Percentiles rank a stretch among this genome's conserved stretches.
These are phyloP conservation scores for Cordyceps sp. DNA, from an alignment of 2,329 filamentous ascomycete species.

Conservation along the genomic window DNA sequence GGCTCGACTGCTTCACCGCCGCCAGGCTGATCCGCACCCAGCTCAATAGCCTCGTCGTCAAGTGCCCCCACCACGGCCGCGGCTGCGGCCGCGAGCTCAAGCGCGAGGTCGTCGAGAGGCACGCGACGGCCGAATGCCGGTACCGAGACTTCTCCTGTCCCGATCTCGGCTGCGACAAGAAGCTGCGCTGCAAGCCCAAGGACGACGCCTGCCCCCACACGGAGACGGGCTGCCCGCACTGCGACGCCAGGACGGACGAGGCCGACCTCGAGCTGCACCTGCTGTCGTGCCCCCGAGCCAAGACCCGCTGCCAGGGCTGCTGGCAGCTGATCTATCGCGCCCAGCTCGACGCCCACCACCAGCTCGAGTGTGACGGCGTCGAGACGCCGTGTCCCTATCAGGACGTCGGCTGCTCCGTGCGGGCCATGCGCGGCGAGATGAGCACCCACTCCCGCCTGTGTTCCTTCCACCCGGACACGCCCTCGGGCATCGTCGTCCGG, in stretches of 20 bases:
- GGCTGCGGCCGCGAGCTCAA: constrained; percentile 34
- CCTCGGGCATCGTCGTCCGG: constrained; percentile 33
- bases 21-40: constrained; percentile 38
- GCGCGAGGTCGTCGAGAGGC: constrained; percentile 36
- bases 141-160: constrained; percentile 40
- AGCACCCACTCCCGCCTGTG: constrained; percentile 30
- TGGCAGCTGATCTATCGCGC: constrained; percentile 24
- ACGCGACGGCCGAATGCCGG: constrained; percentile 38
- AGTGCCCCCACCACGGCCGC: constrained; percentile 34
- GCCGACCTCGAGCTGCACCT: constrained; percentile 21
- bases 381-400: constrained; percentile 29
- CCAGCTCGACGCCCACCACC: constrained; percentile 28
- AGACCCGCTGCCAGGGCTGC: constrained; percentile 32
- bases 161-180: constrained; percentile 31
- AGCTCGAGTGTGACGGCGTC: constrained; percentile 30
- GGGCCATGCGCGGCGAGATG: constrained; percentile 18
- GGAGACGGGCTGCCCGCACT: constrained; percentile 33
- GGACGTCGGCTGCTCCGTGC: constrained; percentile 18
- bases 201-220: constrained; percentile 39
- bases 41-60: constrained; percentile 40
- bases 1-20: constrained; percentile 22
- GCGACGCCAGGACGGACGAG: constrained; percentile 29
- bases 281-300: constrained; percentile 26
- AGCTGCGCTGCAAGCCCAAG: constrained; percentile 31
- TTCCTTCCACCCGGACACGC: constrained; percentile 29